Base-by-base conservation (phyloP, 2,329 filamentous ascomycete species). In the Aspergillus quadricinctus region DNA sequence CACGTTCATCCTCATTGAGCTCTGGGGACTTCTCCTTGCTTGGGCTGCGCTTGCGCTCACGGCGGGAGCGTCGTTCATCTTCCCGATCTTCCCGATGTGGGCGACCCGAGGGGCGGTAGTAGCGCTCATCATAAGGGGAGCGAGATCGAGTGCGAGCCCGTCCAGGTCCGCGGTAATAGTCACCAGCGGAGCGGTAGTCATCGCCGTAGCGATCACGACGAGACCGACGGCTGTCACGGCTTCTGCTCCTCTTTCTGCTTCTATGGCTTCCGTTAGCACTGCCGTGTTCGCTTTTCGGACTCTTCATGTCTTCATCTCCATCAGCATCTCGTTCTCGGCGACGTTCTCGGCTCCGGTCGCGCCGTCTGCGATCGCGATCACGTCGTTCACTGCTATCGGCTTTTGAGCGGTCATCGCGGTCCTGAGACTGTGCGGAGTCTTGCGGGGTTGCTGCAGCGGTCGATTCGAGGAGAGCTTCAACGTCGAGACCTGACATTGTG, bases 1-100 rank as follows among this genome's bases (percentile, higher is more conserved):
- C 94, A 70, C 93, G 89, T 77, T 99, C 94, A 77, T 97, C 94
- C 74, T 97, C 92, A 67, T 89, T 96, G 58, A 89, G 85, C 70
- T 89, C 86, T 28, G 91, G 76, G 28, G 80, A 80, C 63, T 79
- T 81, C 64, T 69, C 73, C 50, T 70, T 68, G 59, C 75, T 69
- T 63, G 72, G 66, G 66, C 78, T 73, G 64, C 77, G 70, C 73
- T 76, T 74, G 60, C 74, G 77, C 54, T 79, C 79, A 66, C 85
- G 82, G 60, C 83, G 83, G 61, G 74, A 68, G 41, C 77, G 77
- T 60, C 72, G 71, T 48, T 79, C 76, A 55, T 78, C 75, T 37
- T 78, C 74, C 48, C 75, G 72, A 53, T 81, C 79, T 37, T 78
- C 76, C 49, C 76, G 75, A 75, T 80, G 71, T 56, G 80, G 71